These are phyloP conservation scores for Panicum hallii DNA, from an alignment of 202 grass and related monocot genomes.

Conservation along the genomic window DNA sequence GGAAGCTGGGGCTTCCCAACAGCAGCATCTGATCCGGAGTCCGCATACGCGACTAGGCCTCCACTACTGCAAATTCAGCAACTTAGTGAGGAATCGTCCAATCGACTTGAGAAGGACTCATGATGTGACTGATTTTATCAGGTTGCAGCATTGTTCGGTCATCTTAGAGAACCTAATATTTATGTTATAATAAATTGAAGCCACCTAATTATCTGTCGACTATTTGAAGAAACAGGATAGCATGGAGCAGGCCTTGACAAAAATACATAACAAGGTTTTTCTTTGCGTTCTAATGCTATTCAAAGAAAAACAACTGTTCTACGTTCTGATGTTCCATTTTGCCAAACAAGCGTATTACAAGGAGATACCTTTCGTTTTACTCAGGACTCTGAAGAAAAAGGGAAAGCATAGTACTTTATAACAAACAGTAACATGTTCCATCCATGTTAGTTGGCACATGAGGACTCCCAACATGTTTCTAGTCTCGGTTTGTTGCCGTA, in stretches of 20 bases:
- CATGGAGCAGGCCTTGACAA: not conserved
- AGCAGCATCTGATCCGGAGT: constrained; percentile 58
- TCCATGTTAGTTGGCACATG: constrained; percentile 42
- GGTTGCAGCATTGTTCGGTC: not conserved
- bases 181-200: not conserved
- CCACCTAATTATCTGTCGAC: not conserved
- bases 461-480: constrained; percentile 1
- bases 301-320: not conserved
- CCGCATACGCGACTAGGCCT: constrained; percentile 86
- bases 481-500: not conserved
- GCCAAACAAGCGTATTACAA: not conserved
- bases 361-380: not conserved
- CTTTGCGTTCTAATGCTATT: not conserved
- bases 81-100: not conserved
- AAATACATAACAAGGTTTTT: not conserved
- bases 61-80: constrained; percentile 67
- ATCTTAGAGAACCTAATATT: not conserved
- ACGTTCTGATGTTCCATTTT: not conserved
- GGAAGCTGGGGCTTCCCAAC: constrained; percentile 51
- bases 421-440: constrained; percentile 6
- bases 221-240: not conserved
- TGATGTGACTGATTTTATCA: not conserved
- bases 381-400: not conserved
- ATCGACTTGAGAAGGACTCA: not conserved
- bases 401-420: not conserved